Percentiles rank a stretch among this genome's conserved stretches.
These are phyloP conservation scores for Clitoria ternatea DNA, from an alignment of 306 rosid species.

Conservation along the genomic window DNA sequence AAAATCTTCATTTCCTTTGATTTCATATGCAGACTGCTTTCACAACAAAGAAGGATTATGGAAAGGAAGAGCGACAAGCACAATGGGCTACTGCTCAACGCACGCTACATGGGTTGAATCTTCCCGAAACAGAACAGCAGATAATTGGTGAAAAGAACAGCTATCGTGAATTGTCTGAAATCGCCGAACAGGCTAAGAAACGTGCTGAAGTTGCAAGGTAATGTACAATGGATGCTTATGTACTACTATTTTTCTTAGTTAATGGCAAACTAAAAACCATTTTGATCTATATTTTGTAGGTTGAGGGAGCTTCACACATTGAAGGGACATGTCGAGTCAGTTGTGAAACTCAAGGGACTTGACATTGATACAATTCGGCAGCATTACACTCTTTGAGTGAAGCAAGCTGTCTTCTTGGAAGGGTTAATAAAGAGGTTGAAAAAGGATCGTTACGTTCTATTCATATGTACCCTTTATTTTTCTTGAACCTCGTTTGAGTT, in stretches of 20 bases:
- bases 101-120: slow-evolving; percentile 54
- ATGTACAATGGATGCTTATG: not conserved
- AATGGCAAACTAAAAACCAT: not conserved
- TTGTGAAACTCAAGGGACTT: slow-evolving; percentile 74
- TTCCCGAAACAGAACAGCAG: slow-evolving; percentile 28
- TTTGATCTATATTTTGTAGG: slow-evolving; percentile 28
- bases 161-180: slow-evolving; percentile 51
- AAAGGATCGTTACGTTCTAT: not conserved
- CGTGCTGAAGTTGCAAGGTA: slow-evolving; percentile 77
- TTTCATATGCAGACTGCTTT: slow-evolving; percentile 50
- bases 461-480: not conserved
- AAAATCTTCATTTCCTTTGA: not conserved
- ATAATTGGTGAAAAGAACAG: slow-evolving; percentile 35
- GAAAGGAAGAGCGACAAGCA: slow-evolving; percentile 68
- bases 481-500: not conserved
- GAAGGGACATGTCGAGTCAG: slow-evolving; percentile 78
- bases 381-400: slow-evolving; percentile 61
- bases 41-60: slow-evolving; percentile 70
- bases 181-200: slow-evolving; percentile 63
- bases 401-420: not conserved
- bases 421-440: not conserved
- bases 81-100: slow-evolving; percentile 80
- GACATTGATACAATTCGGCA: slow-evolving; percentile 76
- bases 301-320: slow-evolving; percentile 81
- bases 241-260: not conserved